Conservation (phyloP, 2,329 filamentous ascomycete genomes). For the Scopulariopsis brevicaulis region DNA sequence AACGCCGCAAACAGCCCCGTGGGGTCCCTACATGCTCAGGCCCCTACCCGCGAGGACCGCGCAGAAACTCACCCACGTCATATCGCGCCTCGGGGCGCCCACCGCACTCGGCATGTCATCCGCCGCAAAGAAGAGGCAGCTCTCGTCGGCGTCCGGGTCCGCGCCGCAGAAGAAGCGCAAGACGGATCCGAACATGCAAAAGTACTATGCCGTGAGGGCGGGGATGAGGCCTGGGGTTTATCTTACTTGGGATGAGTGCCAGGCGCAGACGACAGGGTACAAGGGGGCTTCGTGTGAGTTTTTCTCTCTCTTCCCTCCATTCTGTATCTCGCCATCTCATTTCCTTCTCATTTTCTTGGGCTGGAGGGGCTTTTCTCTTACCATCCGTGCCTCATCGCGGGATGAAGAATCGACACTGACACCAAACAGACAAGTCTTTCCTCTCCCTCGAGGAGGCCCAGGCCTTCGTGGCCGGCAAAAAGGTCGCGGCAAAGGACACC, state of each 20-base stretch:
- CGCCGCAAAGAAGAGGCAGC: neutral
- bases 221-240: constrained; percentile 52
- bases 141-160: neutral
- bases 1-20: neutral
- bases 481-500: constrained; percentile 18
- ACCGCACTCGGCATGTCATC: neutral
- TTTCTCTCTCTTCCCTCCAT: neutral
- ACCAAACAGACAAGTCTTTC: constrained; percentile 67
- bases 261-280: constrained; percentile 48
- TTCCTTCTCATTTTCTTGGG: neutral
- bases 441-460: constrained; percentile 62
- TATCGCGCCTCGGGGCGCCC: neutral
- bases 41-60: neutral
- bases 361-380: neutral
- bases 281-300: constrained; percentile 57
- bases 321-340: neutral
- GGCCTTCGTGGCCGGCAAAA: constrained; percentile 57
- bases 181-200: constrained; percentile 30
- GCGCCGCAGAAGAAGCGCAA: constrained; percentile 31
- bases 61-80: neutral
- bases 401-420: neutral
- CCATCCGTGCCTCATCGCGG: neutral
- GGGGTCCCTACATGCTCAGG: neutral
- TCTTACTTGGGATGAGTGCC: constrained; percentile 47
- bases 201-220: constrained; percentile 52